Evolutionary conservation across 768 basidiomycete genomes (phyloP).

Genomic region (Leccinellum rugosiceps): DNA sequence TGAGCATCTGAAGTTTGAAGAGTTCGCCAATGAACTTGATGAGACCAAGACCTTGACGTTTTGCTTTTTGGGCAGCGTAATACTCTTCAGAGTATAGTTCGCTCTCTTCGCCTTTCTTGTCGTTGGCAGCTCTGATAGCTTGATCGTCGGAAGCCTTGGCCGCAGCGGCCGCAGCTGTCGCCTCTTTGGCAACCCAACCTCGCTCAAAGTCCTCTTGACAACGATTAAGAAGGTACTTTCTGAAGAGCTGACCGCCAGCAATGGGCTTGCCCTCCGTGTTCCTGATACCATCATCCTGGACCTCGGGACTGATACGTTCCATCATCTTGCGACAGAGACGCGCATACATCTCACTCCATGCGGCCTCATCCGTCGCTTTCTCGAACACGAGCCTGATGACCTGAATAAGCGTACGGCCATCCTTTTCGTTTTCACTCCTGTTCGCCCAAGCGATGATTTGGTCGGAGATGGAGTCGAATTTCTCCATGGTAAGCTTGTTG

Average conservation of each 20-base stretch:
- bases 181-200: conserved; percentile 89
- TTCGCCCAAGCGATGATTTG: conserved; percentile 97
- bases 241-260: conserved; percentile 90
- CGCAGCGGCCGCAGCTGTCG: conserved; percentile 82
- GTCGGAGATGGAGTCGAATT: conserved; percentile 92
- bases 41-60: conserved; percentile 93
- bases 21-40: conserved; percentile 98
- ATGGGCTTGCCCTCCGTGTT: conserved; percentile 83
- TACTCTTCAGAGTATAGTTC: conserved; percentile 94
- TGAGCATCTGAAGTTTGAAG: conserved; percentile 98
- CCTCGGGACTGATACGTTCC: conserved; percentile 84
- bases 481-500: conserved; percentile 96
- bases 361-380: conserved; percentile 94
- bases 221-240: conserved; percentile 93
- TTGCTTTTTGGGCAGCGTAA: conserved; percentile 94
- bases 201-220: conserved; percentile 98
- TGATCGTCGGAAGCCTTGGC: conserved; percentile 84
- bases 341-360: conserved; percentile 98
- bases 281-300: conserved; percentile 86
- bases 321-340: conserved; percentile 93
- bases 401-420: conserved; percentile 91
- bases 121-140: conserved; percentile 67
- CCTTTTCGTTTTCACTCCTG: conserved; percentile 87
- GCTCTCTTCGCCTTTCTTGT: conserved; percentile 54
- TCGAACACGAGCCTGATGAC: conserved; percentile 97